Evolutionary conservation across 139 green algal genomes (phyloP), one percentile per base, ranked within the genome.

Genomic region (Volvox reticuliferus): DNA sequence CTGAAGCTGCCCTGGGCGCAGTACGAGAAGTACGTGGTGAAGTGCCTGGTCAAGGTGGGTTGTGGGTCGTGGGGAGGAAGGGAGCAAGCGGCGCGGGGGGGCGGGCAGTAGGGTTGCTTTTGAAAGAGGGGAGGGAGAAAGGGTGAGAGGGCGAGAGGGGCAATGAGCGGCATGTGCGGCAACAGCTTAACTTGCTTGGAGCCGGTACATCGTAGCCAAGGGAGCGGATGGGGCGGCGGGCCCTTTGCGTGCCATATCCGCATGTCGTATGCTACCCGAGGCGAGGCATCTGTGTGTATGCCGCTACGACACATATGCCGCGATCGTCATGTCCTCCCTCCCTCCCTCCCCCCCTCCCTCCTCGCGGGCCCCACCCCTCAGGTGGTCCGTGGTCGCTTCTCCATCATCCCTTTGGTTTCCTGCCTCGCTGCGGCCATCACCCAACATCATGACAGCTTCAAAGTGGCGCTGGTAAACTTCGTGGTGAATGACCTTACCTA

Each of bases 1-100:
- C 94, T 98, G 82, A 96, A 96, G 90, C 92, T 99, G 88, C 93
- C 95, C 2, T 99, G 98, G 98, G 88, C 78, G 1, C 91, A 96
- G 37, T 86, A 93, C 73, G 96, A 98, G 93, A 61, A 37, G 5
- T 99, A 98, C 91, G 78, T 99, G 86, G 87, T 99, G 61, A 96
- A 96, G 69, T 98, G 94, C 81, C 91, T 99, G 87, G 61, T 99
- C 32, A 97, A 97, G 77, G 96, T 97, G 33, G n/a, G 76, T 0
- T 32, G 16, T 61, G 3, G 44, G 22, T 5, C 19, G 44, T 17
- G 79, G 9, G 79, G 22, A 67, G 1, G 18, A 32, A 26, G 77
- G 77, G 35, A 44, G 32, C 36, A 26, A 33, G 33, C 19, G 77
- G 2, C 16, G 76, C 69, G 24, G 19, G 17, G 69, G n/a, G 71